phyloP scores from a whole-genome alignment of 2,329 filamentous ascomycete species.

The Botryotinia calthae region DNA sequence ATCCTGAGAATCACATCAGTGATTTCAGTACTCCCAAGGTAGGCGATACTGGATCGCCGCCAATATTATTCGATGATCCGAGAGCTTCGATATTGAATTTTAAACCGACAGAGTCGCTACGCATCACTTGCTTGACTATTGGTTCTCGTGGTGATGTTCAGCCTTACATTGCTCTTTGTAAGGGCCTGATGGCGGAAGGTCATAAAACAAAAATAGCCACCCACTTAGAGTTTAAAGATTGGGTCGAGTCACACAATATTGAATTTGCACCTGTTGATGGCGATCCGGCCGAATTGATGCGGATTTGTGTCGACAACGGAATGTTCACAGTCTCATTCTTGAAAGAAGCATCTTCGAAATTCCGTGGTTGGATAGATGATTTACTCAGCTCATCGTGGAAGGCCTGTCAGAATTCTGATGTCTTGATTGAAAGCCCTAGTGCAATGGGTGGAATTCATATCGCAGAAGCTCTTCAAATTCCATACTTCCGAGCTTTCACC shows the following conservation, averaged over 20 bases:
- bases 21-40: slow-evolving; percentile 51
- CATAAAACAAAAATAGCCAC: slow-evolving; percentile 87
- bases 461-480: slow-evolving; percentile 85
- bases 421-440: slow-evolving; percentile 92
- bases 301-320: slow-evolving; percentile 92
- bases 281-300: slow-evolving; percentile 92
- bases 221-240: slow-evolving; percentile 82
- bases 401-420: slow-evolving; percentile 81
- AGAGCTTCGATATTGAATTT: slow-evolving; percentile 86
- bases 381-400: slow-evolving; percentile 77
- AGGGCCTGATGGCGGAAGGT: slow-evolving; percentile 82
- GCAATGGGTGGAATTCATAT: slow-evolving; percentile 98
- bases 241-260: slow-evolving; percentile 91
- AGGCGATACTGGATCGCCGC: slow-evolving; percentile 57
- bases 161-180: slow-evolving; percentile 95
- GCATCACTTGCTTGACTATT: slow-evolving; percentile 91
- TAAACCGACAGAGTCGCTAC: slow-evolving; percentile 76
- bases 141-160: slow-evolving; percentile 95
- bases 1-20: slow-evolving; percentile 50
- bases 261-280: slow-evolving; percentile 86
- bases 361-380: slow-evolving; percentile 92
- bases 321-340: slow-evolving; percentile 95
- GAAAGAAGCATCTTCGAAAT: slow-evolving; percentile 79
- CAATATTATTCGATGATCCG: slow-evolving; percentile 86
- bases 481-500: slow-evolving; percentile 95